Conservation (phyloP, 2,329 filamentous ascomycete genomes). For the Ophiostoma fasciatum region DNA sequence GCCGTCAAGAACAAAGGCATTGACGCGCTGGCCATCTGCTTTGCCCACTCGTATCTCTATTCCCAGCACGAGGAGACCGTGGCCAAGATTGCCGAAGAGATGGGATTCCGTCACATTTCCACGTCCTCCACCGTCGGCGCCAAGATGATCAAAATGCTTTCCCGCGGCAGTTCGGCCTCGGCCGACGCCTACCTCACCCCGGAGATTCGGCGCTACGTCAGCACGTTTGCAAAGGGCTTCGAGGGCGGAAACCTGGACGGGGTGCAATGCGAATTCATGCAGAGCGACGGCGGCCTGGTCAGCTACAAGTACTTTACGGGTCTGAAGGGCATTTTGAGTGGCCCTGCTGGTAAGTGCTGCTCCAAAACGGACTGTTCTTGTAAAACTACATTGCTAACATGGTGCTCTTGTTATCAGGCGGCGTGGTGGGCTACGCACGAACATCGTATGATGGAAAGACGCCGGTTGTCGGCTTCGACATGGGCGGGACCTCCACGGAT, state of each 20-base stretch:
- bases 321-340: conserved; percentile 47
- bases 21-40: conserved; percentile 25
- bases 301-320: conserved; percentile 10
- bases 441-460: conserved; percentile 55
- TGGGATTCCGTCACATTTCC: conserved; percentile 3
- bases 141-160: conserved; percentile 55
- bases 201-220: conserved; percentile 55
- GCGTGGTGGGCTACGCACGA: conserved; percentile 56
- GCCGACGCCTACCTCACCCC: conserved; percentile 64
- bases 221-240: conserved; percentile 51
- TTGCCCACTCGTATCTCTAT: conserved; percentile 42
- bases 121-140: neutral
- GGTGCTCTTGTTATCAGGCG: conserved; percentile 25
- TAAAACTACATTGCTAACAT: neutral
- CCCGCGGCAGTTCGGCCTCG: conserved; percentile 52
- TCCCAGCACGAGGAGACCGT: conserved; percentile 36
- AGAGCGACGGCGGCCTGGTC: conserved; percentile 37
- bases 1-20: conserved; percentile 29
- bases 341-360: conserved; percentile 38
- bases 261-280: conserved; percentile 62
- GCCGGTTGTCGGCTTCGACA: conserved; percentile 60
- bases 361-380: too few species aligned
- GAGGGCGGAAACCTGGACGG: conserved; percentile 44
- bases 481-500: conserved; percentile 23
- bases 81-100: conserved; percentile 8